A percentile compares a stretch with the other conserved stretches of the same genome.
These are phyloP conservation scores for Colletotrichum sp. DNA, from an alignment of 2,329 filamentous ascomycete species.

Conservation along the genomic window DNA sequence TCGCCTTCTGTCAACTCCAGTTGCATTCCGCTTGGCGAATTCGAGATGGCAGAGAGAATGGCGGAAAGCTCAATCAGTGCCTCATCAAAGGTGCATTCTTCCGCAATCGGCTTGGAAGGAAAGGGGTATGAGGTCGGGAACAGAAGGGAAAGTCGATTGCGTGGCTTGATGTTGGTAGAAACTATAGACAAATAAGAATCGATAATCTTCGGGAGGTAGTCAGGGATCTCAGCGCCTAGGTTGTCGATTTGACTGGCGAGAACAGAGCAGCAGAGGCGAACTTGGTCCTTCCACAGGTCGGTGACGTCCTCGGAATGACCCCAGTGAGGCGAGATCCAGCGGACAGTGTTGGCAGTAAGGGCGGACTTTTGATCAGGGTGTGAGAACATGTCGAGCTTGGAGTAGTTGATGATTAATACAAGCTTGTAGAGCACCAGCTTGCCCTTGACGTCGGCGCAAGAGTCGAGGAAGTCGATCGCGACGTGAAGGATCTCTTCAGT, in stretches of 20 bases:
- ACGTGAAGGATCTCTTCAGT: constrained; percentile 89
- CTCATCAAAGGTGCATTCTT: constrained; percentile 76
- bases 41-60: constrained; percentile 82
- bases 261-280: constrained; percentile 91
- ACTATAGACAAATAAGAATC: constrained; percentile 86
- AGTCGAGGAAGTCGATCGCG: constrained; percentile 92
- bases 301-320: constrained; percentile 75
- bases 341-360: constrained; percentile 80
- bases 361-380: constrained; percentile 76
- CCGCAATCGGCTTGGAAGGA: constrained; percentile 70
- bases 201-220: constrained; percentile 89
- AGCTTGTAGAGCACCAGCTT: constrained; percentile 93
- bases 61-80: constrained; percentile 87
- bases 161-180: constrained; percentile 54
- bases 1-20: constrained; percentile 78
- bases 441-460: constrained; percentile 84
- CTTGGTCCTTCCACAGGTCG: constrained; percentile 90
- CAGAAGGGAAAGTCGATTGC: constrained; percentile 79
- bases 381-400: constrained; percentile 80
- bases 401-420: constrained; percentile 90
- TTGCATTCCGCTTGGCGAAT: constrained; percentile 74
- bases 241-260: constrained; percentile 84
- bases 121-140: constrained; percentile 94
- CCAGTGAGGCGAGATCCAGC: constrained; percentile 96
- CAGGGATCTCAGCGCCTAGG: constrained; percentile 80